A percentile compares a stretch with the other conserved stretches of the same genome.
These are phyloP conservation scores for Aquilaria malaccensis DNA, from an alignment of 345 rosid genomes.

Conservation along the genomic window DNA sequence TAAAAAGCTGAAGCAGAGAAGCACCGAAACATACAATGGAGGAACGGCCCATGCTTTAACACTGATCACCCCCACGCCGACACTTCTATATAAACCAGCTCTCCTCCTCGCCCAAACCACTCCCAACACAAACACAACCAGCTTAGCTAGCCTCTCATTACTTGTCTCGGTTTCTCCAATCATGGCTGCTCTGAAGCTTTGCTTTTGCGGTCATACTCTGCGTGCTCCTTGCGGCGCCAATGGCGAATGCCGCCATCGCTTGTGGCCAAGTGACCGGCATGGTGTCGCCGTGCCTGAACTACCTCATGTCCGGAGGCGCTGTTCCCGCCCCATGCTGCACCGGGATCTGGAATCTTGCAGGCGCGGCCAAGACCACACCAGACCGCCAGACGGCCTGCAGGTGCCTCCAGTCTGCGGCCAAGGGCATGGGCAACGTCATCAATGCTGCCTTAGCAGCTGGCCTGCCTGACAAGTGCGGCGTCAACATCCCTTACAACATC, in stretches of 20 bases:
- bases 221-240: conserved; percentile 16
- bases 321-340: conserved; percentile 33
- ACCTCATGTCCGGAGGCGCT: conserved; percentile 17
- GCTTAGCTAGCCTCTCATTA: no score
- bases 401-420: conserved; percentile 39
- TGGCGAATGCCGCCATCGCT: conserved; percentile 23
- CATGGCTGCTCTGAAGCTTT: conserved; percentile 21
- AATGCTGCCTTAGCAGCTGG: background rate
- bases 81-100: no score
- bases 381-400: conserved; percentile 47
- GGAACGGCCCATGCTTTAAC: no score
- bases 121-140: no score
- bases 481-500: conserved; percentile 11
- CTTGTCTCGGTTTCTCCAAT: no score
- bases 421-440: background rate
- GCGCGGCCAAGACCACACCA: conserved; percentile 33
- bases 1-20: no score
- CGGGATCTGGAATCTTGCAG: conserved; percentile 28
- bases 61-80: no score
- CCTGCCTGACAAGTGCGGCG: conserved; percentile 7
- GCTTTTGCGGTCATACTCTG: conserved; percentile 9
- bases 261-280: conserved; percentile 26
- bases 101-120: no score
- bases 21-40: no score
- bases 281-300: conserved; percentile 26